Evolutionary conservation across 2,329 filamentous ascomycete species (phyloP), one percentile per base, ranked within the genome.

Genomic region (Apiospora sp.): DNA sequence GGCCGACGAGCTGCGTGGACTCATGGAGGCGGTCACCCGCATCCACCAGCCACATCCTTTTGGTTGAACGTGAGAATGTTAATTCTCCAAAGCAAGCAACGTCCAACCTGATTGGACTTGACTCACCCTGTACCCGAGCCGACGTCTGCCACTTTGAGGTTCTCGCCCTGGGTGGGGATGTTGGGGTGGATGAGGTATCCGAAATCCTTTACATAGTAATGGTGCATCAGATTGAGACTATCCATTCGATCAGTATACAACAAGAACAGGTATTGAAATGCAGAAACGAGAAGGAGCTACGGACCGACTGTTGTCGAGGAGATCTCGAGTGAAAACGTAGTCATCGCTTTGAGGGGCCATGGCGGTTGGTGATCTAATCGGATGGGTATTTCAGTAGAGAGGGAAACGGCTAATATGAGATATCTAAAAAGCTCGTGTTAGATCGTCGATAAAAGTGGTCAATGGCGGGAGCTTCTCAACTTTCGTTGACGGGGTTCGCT

Each of bases 81-180:
- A 19, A 14, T 8, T 58, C 16, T 12, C n/a, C 22, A 10, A 12
- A n/a, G 46, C 43, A 13, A 51, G 48, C 6, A 27, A 3, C n/a
- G n/a, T 24, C 48, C n/a, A 6, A 13, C 41, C 41, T 8, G 41
- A 43, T 43, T 14, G 14, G 14, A 30, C 3, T 13, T 67, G 46
- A 54, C 70, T 68, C 49, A 76, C 75, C 70, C 75, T 67, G 75
- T 77, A 54, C 75, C 75, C 6, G 75, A 74, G 54, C 76, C 75
- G 22, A 77, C 69, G 30, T 77, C 76, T 69, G 75, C 76, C 14
- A 77, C 72, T 41, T 71, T 71, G 37, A 76, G 51, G 37, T 72
- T 68, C 4, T 46, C 68, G 6, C 22, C 41, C 6, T 72, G 34
- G 46, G 69, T 73, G 14, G 72, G 74, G 14, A 77, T 75, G 7